Conservation (phyloP, 345 rosid genomes). For the Nasturtium officinale region DNA sequence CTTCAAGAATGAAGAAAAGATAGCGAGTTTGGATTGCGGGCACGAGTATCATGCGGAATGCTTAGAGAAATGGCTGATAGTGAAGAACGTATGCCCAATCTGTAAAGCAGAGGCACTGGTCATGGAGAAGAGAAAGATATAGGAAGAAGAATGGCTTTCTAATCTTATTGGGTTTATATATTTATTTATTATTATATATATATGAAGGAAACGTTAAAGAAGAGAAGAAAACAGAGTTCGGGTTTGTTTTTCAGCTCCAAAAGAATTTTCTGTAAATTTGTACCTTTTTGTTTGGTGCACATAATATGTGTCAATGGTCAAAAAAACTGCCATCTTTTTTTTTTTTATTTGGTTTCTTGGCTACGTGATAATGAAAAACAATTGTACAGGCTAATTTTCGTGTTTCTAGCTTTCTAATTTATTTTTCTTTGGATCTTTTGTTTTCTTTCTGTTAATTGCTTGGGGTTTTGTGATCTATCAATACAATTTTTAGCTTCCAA, state of each 20-base stretch:
- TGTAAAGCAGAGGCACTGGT: conserved; percentile 88
- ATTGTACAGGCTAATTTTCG: conserved; percentile 38
- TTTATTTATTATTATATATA: conserved; percentile 27
- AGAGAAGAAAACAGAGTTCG: conserved; percentile 42
- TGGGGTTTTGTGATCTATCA: background rate
- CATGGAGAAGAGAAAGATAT: conserved; percentile 35
- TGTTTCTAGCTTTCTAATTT: background rate
- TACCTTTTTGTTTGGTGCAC: conserved; percentile 38
- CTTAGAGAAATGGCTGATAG: conserved; percentile 84
- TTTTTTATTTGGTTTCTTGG: conserved; percentile 36
- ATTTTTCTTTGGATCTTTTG: background rate
- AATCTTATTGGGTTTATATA: conserved; percentile 32
- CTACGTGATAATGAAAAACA: conserved; percentile 21
- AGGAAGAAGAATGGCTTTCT: conserved; percentile 37
- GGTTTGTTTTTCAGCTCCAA: conserved; percentile 44
- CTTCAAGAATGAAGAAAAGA: conserved; percentile 58
- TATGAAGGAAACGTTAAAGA: conserved; percentile 22
- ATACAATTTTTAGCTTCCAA: background rate
- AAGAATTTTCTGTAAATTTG: conserved; percentile 43
- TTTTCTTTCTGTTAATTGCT: background rate
- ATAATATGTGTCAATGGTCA: conserved; percentile 43
- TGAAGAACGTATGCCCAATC: conserved; percentile 90
- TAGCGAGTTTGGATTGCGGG: conserved; percentile 80
- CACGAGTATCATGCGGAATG: conserved; percentile 89
- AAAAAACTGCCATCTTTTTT: conserved; percentile 19